Conservation (phyloP, 1,139 yeast genomes). For the Ogataea hybrid region DNA sequence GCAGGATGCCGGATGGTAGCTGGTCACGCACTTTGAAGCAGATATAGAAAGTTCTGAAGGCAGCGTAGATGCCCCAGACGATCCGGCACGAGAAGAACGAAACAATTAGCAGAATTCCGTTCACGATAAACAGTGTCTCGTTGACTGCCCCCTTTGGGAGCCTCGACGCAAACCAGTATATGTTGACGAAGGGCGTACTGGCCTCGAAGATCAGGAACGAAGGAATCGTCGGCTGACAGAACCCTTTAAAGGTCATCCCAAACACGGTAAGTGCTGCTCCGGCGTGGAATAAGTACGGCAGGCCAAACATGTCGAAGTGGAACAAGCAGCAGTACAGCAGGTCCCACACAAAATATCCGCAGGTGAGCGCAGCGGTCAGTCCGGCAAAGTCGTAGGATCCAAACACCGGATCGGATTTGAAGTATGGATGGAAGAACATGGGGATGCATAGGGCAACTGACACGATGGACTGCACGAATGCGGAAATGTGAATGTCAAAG, state of each 20-base stretch:
- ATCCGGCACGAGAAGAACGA: slow-evolving; percentile 52
- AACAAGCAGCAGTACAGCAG: slow-evolving; percentile 42
- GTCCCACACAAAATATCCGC: slow-evolving; percentile 60
- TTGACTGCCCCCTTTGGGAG: slow-evolving; percentile 49
- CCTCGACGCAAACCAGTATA: slow-evolving; percentile 56
- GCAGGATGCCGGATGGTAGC: slow-evolving; percentile 26
- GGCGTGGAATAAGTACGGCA: slow-evolving; percentile 54
- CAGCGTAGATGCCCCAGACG: slow-evolving; percentile 58
- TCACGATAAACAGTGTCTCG: slow-evolving; percentile 39
- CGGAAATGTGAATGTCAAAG: slow-evolving; percentile 56
- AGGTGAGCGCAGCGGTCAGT: slow-evolving; percentile 44
- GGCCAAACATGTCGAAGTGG: slow-evolving; percentile 47
- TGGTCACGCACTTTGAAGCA: slow-evolving; percentile 37
- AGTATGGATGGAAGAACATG: slow-evolving; percentile 47
- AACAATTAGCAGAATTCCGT: slow-evolving; percentile 46
- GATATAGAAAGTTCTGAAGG: slow-evolving; percentile 38
- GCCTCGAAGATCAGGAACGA: slow-evolving; percentile 53
- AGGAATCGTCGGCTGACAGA: slow-evolving; percentile 53
- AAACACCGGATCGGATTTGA: slow-evolving; percentile 40
- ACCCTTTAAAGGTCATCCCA: slow-evolving; percentile 41
- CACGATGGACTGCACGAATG: slow-evolving; percentile 51
- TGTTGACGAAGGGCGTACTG: slow-evolving; percentile 58
- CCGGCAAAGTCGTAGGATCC: slow-evolving; percentile 53
- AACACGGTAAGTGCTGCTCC: slow-evolving; percentile 53
- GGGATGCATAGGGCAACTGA: slow-evolving; percentile 44